Conservation (phyloP, 352 stramenopile genomes). For the Phytophthora cajani region DNA sequence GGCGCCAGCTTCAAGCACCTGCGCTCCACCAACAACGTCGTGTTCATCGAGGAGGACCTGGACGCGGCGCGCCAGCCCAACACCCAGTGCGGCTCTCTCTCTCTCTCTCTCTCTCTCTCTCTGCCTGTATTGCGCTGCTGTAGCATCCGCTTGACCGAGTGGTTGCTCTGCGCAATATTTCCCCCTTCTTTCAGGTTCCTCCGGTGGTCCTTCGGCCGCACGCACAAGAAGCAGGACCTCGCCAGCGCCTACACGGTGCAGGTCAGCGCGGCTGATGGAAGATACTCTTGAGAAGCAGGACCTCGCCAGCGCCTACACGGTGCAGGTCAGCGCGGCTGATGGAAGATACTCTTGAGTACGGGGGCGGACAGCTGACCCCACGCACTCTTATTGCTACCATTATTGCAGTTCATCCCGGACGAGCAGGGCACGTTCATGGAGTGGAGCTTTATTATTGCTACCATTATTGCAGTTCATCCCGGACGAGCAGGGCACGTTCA, state of each 20-base stretch:
- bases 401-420: slow-evolving; percentile 75
- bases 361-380: neutral
- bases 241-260: slow-evolving; percentile 82
- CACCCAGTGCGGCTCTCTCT: slow-evolving; percentile 48
- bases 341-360: neutral
- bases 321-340: slow-evolving; percentile 50
- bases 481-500: slow-evolving; percentile 79
- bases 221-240: slow-evolving; percentile 76
- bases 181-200: slow-evolving; percentile 58
- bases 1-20: slow-evolving; percentile 79
- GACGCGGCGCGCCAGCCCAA: slow-evolving; percentile 76
- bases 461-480: slow-evolving; percentile 69
- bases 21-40: slow-evolving; percentile 83
- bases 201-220: slow-evolving; percentile 80
- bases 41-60: slow-evolving; percentile 79
- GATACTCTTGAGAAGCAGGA: slow-evolving; percentile 67
- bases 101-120: neutral
- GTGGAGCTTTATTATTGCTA: slow-evolving; percentile 69
- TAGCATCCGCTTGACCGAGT: neutral
- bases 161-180: slow-evolving; percentile 1
- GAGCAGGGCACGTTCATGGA: slow-evolving; percentile 85
- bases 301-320: slow-evolving; percentile 77
- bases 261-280: slow-evolving; percentile 28
- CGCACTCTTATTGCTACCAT: slow-evolving; percentile 6
- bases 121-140: neutral